Percentiles rank a stretch among this genome's conserved stretches.
Conservation (phyloP, 208 protist genomes). For the Leishmania arabica region DNA sequence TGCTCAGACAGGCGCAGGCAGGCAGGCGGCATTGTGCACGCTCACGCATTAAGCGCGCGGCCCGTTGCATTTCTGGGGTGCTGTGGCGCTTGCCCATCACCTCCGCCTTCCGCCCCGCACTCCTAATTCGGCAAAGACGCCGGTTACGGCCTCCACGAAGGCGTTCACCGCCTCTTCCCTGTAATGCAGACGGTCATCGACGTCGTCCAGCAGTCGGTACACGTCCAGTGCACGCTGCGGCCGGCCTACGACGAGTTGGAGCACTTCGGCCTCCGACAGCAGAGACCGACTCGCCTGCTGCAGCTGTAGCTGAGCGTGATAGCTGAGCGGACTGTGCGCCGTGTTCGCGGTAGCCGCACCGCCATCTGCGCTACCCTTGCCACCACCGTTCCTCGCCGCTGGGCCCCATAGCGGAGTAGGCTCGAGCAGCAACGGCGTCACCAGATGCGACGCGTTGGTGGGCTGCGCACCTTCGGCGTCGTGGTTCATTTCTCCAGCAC, state of each 20-base stretch:
- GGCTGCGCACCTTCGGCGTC: neutral
- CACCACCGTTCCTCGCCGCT: neutral
- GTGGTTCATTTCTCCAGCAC: neutral
- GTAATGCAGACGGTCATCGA: conserved; percentile 41
- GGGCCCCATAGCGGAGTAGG: conserved; percentile 23
- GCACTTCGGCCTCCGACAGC: conserved; percentile 53
- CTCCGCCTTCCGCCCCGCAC: neutral
- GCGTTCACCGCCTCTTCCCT: conserved; percentile 45
- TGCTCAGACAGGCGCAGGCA: neutral
- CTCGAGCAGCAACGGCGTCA: conserved; percentile 26
- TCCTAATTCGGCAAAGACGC: conserved; percentile 15
- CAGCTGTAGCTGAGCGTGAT: conserved; percentile 6
- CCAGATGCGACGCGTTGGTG: conserved; percentile 1
- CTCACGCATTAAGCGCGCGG: neutral
- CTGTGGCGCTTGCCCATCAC: neutral
- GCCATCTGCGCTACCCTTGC: neutral
- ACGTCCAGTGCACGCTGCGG: conserved; percentile 57
- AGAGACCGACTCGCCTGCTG: conserved; percentile 12
- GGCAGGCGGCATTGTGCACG: neutral
- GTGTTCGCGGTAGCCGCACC: neutral
- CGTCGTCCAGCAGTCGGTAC: conserved; percentile 62
- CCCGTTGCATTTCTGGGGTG: neutral
- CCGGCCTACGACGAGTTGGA: conserved; percentile 60
- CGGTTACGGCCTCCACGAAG: conserved; percentile 49
- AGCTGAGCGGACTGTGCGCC: neutral